Base-by-base conservation (phyloP, 768 basidiomycete genomes). In the Leccinum disarticulatum region DNA sequence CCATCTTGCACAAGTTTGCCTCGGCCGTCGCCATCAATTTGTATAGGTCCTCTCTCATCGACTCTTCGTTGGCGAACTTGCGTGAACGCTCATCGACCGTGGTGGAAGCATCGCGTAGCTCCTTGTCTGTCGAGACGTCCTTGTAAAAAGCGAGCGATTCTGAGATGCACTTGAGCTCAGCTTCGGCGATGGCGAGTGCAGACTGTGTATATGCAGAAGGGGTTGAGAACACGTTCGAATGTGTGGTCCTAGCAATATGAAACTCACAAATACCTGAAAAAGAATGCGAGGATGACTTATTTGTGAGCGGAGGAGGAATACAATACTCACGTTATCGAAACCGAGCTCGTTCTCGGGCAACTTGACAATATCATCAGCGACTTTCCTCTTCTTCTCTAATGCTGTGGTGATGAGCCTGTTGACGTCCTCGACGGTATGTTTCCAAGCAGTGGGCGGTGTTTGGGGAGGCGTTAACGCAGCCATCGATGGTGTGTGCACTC, bases 41-140 rank as follows among this genome's bases (percentile, higher is more conserved):
- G 78, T 82, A 95, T 52, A 95, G 81, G 67, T 95, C 93, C 52
- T 87, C 69, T 13, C 92, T 85, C 89, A 93, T 92, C 14, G 86
- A 87, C 1, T 83, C 78, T 68, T 94, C 90, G 56, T 93, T 89
- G 27, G 77, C 77, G 64, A 84, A 93, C 64, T 91, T 85, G 57
- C 87, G 84, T 17, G 86, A 75, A 33, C 84, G 76, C n/a, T 83
- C 80, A 69, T 93, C 90, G 3, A 88, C 87, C 43, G 82, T 81
- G 57, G 85, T 91, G 4, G 90, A 87, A 1, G 91, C 90, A 68
- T 94, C 92, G 1, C 93, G 83, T n/a, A 95, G 81, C 47, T 81
- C 84, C 70, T 91, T 87, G 57, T 80, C 77, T 1, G 85, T 77
- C 28, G 90, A 88, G 28, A 94, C 91, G 64, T 93, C 90, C 71